phyloP scores from a whole-genome alignment of 2,329 filamentous ascomycete genomes.

The Phialemoniopsis sp. region DNA sequence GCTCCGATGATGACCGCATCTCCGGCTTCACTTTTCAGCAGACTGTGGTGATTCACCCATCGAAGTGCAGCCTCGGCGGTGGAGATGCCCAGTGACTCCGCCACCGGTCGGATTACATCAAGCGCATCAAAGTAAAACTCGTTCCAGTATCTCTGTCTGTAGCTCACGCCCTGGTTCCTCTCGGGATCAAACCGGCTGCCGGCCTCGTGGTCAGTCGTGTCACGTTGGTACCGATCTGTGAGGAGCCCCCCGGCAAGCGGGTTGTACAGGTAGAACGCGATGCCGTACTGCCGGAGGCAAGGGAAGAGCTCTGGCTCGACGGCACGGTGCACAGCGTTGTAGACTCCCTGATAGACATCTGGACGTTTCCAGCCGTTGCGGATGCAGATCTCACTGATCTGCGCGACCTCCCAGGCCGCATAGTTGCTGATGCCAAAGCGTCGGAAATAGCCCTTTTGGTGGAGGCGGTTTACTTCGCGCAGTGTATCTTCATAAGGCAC shows the following conservation, averaged over 20 bases:
- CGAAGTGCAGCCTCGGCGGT: conserved; percentile 65
- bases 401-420: conserved; percentile 72
- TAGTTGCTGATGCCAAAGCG: conserved; percentile 69
- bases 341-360: conserved; percentile 55
- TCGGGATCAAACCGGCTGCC: conserved; percentile 32
- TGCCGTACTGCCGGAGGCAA: conserved; percentile 60
- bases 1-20: conserved; percentile 60
- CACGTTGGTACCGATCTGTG: conserved; percentile 1
- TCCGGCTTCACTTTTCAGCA: conserved; percentile 38
- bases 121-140: conserved; percentile 54
- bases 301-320: conserved; percentile 64
- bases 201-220: conserved; percentile 17
- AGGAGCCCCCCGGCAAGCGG: conserved; percentile 69
- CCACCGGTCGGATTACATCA: conserved; percentile 56
- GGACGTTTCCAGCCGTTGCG: conserved; percentile 57
- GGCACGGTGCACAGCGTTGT: conserved; percentile 44
- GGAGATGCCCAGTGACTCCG: conserved; percentile 53
- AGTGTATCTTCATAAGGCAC: conserved; percentile 40
- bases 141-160: conserved; percentile 64
- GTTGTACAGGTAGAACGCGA: conserved; percentile 69
- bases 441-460: conserved; percentile 59
- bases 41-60: conserved; percentile 65
- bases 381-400: conserved; percentile 65
- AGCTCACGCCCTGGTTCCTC: conserved; percentile 31
- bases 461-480: conserved; percentile 37